Percentiles rank a stretch among this genome's conserved stretches.
Conservation (phyloP, 2,329 filamentous ascomycete species). For the Colletotrichum sidae region DNA sequence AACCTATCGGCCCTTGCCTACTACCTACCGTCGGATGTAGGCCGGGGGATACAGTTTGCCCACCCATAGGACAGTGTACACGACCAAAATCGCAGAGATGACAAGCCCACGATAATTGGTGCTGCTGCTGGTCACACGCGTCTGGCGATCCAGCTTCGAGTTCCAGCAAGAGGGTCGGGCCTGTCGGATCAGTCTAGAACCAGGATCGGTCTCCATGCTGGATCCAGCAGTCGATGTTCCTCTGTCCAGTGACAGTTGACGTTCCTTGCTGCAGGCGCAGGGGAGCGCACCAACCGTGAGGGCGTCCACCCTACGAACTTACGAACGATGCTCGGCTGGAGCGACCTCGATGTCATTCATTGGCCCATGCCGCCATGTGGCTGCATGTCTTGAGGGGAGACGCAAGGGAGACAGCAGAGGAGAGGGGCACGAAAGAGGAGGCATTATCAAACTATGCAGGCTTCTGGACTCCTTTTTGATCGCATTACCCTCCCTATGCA, state of each 20-base stretch:
- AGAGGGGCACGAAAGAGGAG: constrained; percentile 33
- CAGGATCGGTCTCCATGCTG: constrained; percentile 31
- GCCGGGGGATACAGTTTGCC: no score
- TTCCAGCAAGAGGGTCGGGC: constrained; percentile 24
- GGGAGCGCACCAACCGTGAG: constrained; percentile 25
- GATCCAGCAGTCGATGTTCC: constrained; percentile 18
- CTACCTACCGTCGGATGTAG: no score
- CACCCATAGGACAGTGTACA: no score
- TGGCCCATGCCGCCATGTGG: constrained; percentile 30
- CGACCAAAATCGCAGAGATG: constrained; percentile 1
- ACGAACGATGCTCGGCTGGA: constrained; percentile 28
- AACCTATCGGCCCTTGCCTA: background rate
- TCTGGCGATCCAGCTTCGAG: constrained; percentile 7
- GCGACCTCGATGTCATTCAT: constrained; percentile 25
- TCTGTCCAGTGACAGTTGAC: constrained; percentile 34
- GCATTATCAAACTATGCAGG: constrained; percentile 23
- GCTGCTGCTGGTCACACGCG: constrained; percentile 29
- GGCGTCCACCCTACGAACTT: constrained; percentile 17
- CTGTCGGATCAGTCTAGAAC: constrained; percentile 33
- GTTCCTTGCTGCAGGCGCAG: constrained; percentile 32
- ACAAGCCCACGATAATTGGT: constrained; percentile 7
- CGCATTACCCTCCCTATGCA: no score
- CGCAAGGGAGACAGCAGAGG: constrained; percentile 30
- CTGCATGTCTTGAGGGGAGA: constrained; percentile 30
- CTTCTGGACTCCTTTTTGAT: constrained; percentile 1